These are phyloP conservation scores for Leishmania gerbilli DNA, from an alignment of 208 protist genomes.

Conservation along the genomic window DNA sequence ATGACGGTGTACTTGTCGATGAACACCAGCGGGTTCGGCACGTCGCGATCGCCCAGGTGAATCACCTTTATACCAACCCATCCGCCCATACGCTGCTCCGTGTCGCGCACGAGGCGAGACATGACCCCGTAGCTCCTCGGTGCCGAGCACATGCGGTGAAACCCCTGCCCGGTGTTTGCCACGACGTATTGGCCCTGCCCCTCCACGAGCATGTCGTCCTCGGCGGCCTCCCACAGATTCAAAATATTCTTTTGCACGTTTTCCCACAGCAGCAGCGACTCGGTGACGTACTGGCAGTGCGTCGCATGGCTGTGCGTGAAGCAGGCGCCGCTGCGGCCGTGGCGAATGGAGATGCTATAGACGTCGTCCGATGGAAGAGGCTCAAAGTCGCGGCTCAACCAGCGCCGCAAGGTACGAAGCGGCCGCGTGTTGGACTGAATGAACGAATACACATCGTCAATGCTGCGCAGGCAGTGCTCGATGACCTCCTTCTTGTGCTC, in stretches of 20 bases:
- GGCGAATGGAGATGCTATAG: constrained; percentile 52
- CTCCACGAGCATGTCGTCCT: constrained; percentile 92
- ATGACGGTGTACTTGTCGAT: constrained; percentile 99
- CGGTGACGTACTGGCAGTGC: constrained; percentile 95
- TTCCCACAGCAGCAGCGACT: constrained; percentile 96
- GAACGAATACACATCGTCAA: constrained; percentile 94
- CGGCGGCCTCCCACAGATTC: constrained; percentile 93
- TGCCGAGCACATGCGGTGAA: constrained; percentile 93
- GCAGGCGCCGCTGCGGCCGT: constrained; percentile 79
- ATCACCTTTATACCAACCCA: constrained; percentile 98
- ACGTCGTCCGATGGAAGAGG: constrained; percentile 25
- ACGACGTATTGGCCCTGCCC: constrained; percentile 67
- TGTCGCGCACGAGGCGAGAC: constrained; percentile 70
- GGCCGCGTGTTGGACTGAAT: constrained; percentile 80
- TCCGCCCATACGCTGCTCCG: constrained; percentile 78
- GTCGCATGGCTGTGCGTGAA: constrained; percentile 93
- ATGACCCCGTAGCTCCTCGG: constrained; percentile 88
- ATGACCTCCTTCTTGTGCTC: constrained; percentile 38
- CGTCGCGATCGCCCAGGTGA: constrained; percentile 97
- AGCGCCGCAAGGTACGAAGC: constrained; percentile 57
- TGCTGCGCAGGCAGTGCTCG: constrained; percentile 92
- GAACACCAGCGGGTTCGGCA: constrained; percentile 98
- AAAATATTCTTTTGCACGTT: constrained; percentile 94
- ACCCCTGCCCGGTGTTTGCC: constrained; percentile 95
- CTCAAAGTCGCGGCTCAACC: constrained; percentile 70